These are phyloP conservation scores for Ilex paraguariensis DNA, from an alignment of 305 asterid species.

Conservation along the genomic window DNA sequence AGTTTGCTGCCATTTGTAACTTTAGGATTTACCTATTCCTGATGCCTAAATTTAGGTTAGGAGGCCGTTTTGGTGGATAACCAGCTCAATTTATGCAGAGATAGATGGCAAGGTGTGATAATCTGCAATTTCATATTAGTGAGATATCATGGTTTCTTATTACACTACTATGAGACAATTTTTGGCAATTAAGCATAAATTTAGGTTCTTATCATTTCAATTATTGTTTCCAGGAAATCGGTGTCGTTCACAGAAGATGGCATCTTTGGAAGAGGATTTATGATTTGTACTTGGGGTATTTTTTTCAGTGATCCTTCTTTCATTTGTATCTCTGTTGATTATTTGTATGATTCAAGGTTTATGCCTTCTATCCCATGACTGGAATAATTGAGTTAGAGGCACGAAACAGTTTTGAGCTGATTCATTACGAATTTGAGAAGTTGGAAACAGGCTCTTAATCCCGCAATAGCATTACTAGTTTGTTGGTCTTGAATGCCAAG, in stretches of 20 bases:
- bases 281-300: conserved; percentile 93
- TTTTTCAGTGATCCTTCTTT: conserved; percentile 10
- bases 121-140: conserved; percentile 4
- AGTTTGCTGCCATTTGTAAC: neutral
- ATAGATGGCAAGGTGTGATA: conserved; percentile 75
- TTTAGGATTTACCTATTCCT: too few species aligned
- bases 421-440: conserved; percentile 7
- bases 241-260: conserved; percentile 99
- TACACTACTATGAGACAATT: neutral
- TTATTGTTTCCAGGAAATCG: conserved; percentile 56
- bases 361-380: conserved; percentile 12
- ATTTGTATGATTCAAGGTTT: conserved; percentile 6
- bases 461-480: conserved; percentile 5
- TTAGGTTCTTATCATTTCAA: neutral
- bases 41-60: conserved; percentile 50
- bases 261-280: conserved; percentile 97
- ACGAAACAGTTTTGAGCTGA: conserved; percentile 1
- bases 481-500: conserved; percentile 9
- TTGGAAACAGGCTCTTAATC: conserved; percentile 3
- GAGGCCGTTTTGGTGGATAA: conserved; percentile 99
- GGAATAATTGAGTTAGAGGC: conserved; percentile 1
- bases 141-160: conserved; percentile 2
- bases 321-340: conserved; percentile 1
- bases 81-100: conserved; percentile 93
- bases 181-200: conserved; percentile 10